Evolutionary conservation across 768 basidiomycete genomes (phyloP), one percentile per base, ranked within the genome.

Genomic region (Phlebiopsis flavidoalba): DNA sequence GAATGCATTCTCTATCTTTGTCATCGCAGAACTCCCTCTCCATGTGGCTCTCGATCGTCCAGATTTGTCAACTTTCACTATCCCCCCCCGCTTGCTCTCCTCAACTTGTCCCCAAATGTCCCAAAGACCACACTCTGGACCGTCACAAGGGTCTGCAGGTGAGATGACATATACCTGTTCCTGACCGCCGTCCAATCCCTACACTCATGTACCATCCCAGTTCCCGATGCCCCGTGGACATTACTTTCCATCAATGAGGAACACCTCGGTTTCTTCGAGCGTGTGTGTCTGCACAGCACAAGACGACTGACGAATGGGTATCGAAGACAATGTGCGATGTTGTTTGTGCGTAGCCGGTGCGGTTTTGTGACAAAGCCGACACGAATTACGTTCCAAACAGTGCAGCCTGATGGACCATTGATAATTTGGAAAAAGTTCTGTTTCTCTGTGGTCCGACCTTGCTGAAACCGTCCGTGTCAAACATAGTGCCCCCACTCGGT

Each of bases 401-500:
- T 70, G 70, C 31, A 72, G 62, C 60, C n/a, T 70, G 66, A 62
- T 72, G 71, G 45, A 66, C 58, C 65, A 71, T 68, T 40, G 64
- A 54, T n/a, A 36, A 70, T 40, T 19, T 64, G 59, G 63, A 67
- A 69, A 31, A 31, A 6, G 26, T 31, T 5, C 62, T 64, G 31
- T 60, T 63, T 21, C 63, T 53, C n/a, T 53, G 26, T 6, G 64
- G 60, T 17, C 58, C 57, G 21, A 65, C 51, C 19, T 36, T 15
- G 60, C 26, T 54, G 64, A 58, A 63, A 43, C 62, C 56, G 56
- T 59, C 37, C 19, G 58, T 51, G 21, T 63, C 62, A 57, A 70
- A 76, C 8, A 75, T 64, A 3, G 71, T 67, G 21, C 69, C 75
- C 75, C 75, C 76, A 45, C 74, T 73, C 26, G 6, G 26, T 31